These are phyloP conservation scores for Mucor indicus DNA, from an alignment of 371 early-diverging fungal genomes.

Conservation along the genomic window DNA sequence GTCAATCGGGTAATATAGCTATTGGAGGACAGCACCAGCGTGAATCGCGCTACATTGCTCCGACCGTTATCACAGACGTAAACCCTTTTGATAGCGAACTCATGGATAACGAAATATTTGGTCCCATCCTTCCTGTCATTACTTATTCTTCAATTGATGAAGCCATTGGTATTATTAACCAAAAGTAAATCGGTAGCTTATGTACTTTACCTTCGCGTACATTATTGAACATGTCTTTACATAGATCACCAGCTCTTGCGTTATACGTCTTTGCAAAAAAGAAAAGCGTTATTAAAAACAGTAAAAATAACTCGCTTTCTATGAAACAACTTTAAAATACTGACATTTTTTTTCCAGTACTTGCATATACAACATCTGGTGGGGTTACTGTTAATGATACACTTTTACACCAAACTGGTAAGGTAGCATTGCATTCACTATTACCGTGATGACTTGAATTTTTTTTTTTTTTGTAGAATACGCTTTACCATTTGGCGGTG, in stretches of 20 bases:
- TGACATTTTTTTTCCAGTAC: conserved; percentile 26
- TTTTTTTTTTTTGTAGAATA: conserved; percentile 22
- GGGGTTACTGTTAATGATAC: conserved; percentile 79
- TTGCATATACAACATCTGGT: conserved; percentile 70
- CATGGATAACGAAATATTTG: conserved; percentile 65
- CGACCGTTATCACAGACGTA: conserved; percentile 18
- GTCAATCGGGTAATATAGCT: conserved; percentile 47
- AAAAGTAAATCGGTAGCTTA: conserved; percentile 23
- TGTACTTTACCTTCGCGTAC: background rate
- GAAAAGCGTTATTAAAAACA: background rate
- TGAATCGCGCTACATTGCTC: conserved; percentile 16
- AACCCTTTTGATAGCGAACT: conserved; percentile 14
- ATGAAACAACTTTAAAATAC: no score
- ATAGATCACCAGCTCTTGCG: conserved; percentile 9
- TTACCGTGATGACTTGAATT: background rate
- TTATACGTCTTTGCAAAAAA: conserved; percentile 13
- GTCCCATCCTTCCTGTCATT: conserved; percentile 21
- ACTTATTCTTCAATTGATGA: conserved; percentile 7
- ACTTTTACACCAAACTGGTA: conserved; percentile 56
- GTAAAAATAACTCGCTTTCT: no score
- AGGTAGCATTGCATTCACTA: no score
- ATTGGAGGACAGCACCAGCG: conserved; percentile 38
- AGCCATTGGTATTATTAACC: conserved; percentile 27
- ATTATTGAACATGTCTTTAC: background rate
- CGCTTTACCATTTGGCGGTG: conserved; percentile 84